Base-by-base conservation (phyloP, 2,329 filamentous ascomycete species). In the Aspergillus udagawae region DNA sequence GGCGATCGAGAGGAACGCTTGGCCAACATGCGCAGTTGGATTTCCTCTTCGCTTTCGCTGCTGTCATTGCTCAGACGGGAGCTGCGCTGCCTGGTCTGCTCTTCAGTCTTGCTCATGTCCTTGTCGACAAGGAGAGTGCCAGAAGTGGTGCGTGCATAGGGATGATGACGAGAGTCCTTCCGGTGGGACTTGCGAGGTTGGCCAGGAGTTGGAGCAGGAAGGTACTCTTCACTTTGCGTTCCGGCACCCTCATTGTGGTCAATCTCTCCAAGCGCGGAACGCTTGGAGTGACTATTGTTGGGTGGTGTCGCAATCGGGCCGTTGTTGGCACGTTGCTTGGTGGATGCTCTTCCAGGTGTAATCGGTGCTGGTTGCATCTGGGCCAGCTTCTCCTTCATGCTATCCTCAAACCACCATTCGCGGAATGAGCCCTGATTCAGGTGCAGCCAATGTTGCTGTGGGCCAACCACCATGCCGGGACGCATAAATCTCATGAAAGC, bases 401-500 rank as follows among this genome's bases (percentile, higher is more conserved):
- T 82, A 70, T 90, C 87, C 69, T 90, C 87, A 63, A 85, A 83
- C 91, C 92, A 97, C 94, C 94, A 99, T 76, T 97, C 92, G n/a
- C 94, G 86, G 86, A 99, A 99, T 38, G 90, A 88, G 38, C 90
- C 90, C 76, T 99, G 94, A 79, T 99, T 97, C 61, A 99, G 84
- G 72, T 99, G 94, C 54, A 99, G 84, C 94, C 94, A 99, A 77
- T 99, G 94, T 77, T 99, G 94, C 73, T 99, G 94, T 42, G 94
- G 94, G 0, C 94, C 94, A 53, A 99, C 94, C 6, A 99, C 94
- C 94, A 99, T 99, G 53, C 94, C 94, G 0, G 94, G 94, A 57
- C 93, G 85, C 93, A 97, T 97, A 78, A 99, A 99, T 60, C 93
- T 88, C 93, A 99, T 97, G 75, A 92, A 99, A 3, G 92, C 90